Evolutionary conservation across 306 rosid species (phyloP).

Genomic region (Malus sylvestris): DNA sequence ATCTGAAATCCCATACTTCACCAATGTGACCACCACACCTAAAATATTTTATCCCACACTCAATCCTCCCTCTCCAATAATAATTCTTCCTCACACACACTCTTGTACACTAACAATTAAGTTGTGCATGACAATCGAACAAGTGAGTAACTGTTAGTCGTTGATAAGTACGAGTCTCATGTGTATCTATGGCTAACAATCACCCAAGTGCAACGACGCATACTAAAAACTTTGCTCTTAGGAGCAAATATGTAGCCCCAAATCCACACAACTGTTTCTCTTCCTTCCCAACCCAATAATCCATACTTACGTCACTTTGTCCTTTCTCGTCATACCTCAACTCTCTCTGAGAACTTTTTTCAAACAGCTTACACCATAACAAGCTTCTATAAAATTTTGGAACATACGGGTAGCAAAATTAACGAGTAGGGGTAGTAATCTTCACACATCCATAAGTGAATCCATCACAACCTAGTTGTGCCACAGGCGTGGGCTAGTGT

Average conservation of each 20-base stretch:
- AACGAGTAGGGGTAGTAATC: not conserved
- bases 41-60: not conserved
- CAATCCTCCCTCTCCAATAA: not conserved
- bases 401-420: not conserved
- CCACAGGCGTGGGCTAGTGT: too few relatives aligned
- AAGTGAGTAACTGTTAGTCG: too few relatives aligned
- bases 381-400: not conserved
- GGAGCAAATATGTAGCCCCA: not conserved
- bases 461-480: too few relatives aligned
- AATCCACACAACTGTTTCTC: not conserved
- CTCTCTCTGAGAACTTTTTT: not conserved
- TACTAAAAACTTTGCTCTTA: too few relatives aligned
- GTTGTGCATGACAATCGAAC: not conserved
- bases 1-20: conserved; percentile 22
- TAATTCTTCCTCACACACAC: not conserved
- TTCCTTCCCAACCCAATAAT: not conserved
- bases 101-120: not conserved
- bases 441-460: not conserved
- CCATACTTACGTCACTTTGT: not conserved
- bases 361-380: not conserved
- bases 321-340: not conserved
- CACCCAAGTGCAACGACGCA: too few relatives aligned
- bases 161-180: not conserved
- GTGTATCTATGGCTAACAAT: too few relatives aligned
- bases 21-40: conserved; percentile 11